Base-by-base conservation (phyloP, 2,329 filamentous ascomycete genomes). In the Mycogone perniciosa region DNA sequence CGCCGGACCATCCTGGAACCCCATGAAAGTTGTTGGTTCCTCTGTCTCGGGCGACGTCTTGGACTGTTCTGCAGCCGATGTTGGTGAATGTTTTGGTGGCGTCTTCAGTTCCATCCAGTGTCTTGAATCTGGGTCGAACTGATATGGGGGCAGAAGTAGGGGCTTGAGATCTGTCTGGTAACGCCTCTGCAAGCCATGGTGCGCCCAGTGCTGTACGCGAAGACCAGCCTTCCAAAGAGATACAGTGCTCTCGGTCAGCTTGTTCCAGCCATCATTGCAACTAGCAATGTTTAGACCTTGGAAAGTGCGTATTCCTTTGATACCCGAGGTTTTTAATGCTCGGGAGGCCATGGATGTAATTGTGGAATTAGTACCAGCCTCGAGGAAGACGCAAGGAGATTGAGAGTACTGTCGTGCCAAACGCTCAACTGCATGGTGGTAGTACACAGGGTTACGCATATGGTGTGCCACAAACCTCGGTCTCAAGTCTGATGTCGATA, bases 391-490 rank as follows among this genome's bases (percentile, higher is more conserved):
- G 44, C 58, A 75, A 11, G 70, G 55, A 8, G 55, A 59, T 0
- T 42, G 29, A 0, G 63, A 61, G 30, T 62, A 57, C 5, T 61
- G 46, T 6, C 65, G 49, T 0, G 62, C 55, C 0, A 79, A 55
- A 1, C 74, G 57, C 34, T 70, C 58, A 0, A 77, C 51, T 0
- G 71, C 76, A 6, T 75, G 62, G 26, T 63, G 35, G 55, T 75
- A 76, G 55, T 63, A 75, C 0, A 78, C 75, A 0, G 75, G 71
- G 0, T 67, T 38, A 1, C 73, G 56, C 58, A 72, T 67, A 46
- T 77, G 75, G 0, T 64, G 47, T 0, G 66, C 44, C 3, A 70
- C 53, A 30, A 61, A 63, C 1, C 27, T 31, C 33, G 54, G 11
- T 4, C n/a, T 20, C 2, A 51, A 31, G 2, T 27, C 34, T 3